Evolutionary conservation across 768 basidiomycete species (phyloP).

Genomic region (Ramaria sp.): DNA sequence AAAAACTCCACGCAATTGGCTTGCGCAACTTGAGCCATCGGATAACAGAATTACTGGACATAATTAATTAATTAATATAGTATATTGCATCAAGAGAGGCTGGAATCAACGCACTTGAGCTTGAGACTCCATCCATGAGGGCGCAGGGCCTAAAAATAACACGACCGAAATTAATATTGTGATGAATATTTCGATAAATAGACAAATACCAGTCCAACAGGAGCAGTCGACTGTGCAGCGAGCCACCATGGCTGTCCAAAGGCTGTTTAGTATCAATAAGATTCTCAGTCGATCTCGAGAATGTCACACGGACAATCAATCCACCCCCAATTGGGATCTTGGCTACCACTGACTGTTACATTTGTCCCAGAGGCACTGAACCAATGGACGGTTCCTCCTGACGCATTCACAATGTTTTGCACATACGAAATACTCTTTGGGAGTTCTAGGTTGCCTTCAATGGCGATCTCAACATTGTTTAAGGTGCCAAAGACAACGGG

Average conservation of each 20-base stretch:
- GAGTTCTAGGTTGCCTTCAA: slow-evolving; percentile 50
- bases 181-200: neutral
- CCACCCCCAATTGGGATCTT: slow-evolving; percentile 53
- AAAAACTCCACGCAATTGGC: slow-evolving; percentile 38
- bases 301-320: slow-evolving; percentile 30
- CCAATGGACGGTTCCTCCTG: slow-evolving; percentile 19
- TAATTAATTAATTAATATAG: neutral
- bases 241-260: slow-evolving; percentile 38
- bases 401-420: slow-evolving; percentile 24
- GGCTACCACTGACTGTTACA: slow-evolving; percentile 45
- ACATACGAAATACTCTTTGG: slow-evolving; percentile 39
- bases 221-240: slow-evolving; percentile 36
- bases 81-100: neutral
- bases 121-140: neutral
- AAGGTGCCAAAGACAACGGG: slow-evolving; percentile 44
- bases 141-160: neutral
- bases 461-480: slow-evolving; percentile 44
- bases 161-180: neutral
- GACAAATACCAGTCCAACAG: neutral
- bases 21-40: neutral
- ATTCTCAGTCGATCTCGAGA: neutral
- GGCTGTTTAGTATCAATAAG: neutral
- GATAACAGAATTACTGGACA: neutral
- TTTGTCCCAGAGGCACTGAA: slow-evolving; percentile 38
- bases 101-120: neutral